A percentile compares a stretch with the other conserved stretches of the same genome.
Evolutionary conservation across 2,329 filamentous ascomycete species (phyloP).

Genomic region (Davidsoniella virescens): DNA sequence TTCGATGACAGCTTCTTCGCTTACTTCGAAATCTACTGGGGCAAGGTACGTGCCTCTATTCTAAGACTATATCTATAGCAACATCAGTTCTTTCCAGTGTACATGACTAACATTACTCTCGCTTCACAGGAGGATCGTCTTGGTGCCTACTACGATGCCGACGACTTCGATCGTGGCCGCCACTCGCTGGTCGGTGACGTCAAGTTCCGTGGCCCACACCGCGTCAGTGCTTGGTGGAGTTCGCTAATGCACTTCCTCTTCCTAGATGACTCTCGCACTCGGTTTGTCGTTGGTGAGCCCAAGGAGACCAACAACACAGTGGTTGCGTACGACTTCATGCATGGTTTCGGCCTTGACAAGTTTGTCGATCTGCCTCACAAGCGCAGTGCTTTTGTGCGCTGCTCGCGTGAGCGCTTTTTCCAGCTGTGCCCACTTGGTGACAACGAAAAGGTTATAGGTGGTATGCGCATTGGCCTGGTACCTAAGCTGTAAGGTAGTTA

Average conservation of each 20-base stretch:
- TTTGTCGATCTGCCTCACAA: conserved; percentile 59
- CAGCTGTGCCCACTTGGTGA: conserved; percentile 45
- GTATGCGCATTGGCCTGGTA: conserved; percentile 35
- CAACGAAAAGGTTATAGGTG: conserved; percentile 38
- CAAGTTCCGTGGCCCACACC: conserved; percentile 42
- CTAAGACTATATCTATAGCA: neutral
- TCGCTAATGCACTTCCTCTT: conserved; percentile 47
- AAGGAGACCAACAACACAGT: conserved; percentile 54
- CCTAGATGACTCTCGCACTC: conserved; percentile 43
- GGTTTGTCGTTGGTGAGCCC: conserved; percentile 49
- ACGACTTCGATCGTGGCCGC: conserved; percentile 41
- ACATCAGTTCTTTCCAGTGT: conserved; percentile 1
- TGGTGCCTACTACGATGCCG: conserved; percentile 37
- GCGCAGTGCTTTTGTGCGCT: conserved; percentile 49
- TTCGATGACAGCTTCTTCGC: conserved; percentile 58
- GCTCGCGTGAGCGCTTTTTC: conserved; percentile 52
- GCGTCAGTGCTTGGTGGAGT: conserved; percentile 45
- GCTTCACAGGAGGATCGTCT: conserved; percentile 35
- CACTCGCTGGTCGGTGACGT: conserved; percentile 44
- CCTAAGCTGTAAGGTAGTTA: conserved; percentile 30
- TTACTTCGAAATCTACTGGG: conserved; percentile 73
- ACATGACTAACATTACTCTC: neutral
- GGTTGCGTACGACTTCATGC: conserved; percentile 57
- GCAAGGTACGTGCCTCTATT: conserved; percentile 27
- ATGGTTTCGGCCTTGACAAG: conserved; percentile 57